Evolutionary conservation across 139 green algal genomes (phyloP).

Genomic region (Desmodesmus armatus): DNA sequence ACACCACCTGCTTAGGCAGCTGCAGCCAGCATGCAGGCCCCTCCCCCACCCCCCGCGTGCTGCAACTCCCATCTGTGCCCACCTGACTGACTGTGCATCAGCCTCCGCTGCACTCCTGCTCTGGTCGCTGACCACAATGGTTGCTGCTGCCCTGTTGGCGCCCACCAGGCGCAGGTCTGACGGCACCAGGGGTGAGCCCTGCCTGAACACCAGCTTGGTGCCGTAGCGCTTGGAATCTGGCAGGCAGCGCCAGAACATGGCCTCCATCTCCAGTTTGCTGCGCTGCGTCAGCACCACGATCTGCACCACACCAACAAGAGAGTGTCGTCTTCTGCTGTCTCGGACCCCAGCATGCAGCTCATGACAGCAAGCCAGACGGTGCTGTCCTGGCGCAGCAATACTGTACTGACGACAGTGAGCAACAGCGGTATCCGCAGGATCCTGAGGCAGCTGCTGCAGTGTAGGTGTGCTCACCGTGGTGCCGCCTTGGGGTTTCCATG

Average conservation of each 20-base stretch:
- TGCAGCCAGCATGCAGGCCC: too few species aligned
- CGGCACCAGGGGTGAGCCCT: constrained; percentile 58
- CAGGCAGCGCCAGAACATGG: constrained; percentile 47
- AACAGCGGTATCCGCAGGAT: neutral
- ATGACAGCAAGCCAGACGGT: too few species aligned
- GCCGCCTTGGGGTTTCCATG: constrained; percentile 51
- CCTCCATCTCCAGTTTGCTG: constrained; percentile 72
- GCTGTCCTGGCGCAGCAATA: too few species aligned
- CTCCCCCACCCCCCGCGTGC: too few species aligned
- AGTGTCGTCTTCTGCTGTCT: neutral
- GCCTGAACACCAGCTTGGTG: constrained; percentile 63
- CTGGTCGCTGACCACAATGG: constrained; percentile 62
- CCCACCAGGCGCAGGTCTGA: constrained; percentile 59
- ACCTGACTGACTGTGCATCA: constrained; percentile 60
- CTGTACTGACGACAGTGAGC: too few species aligned
- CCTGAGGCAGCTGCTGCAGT: too few species aligned
- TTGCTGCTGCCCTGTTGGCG: constrained; percentile 42
- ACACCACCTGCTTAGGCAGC: too few species aligned
- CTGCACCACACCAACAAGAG: neutral
- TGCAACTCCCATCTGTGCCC: too few species aligned
- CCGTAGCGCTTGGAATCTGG: constrained; percentile 43
- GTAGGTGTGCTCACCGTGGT: constrained; percentile 27
- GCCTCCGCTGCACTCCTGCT: constrained; percentile 50
- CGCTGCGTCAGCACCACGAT: constrained; percentile 64
- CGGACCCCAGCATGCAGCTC: too few species aligned